Base-by-base conservation (phyloP, 257 asterid species). In the Jasminum sambac region DNA sequence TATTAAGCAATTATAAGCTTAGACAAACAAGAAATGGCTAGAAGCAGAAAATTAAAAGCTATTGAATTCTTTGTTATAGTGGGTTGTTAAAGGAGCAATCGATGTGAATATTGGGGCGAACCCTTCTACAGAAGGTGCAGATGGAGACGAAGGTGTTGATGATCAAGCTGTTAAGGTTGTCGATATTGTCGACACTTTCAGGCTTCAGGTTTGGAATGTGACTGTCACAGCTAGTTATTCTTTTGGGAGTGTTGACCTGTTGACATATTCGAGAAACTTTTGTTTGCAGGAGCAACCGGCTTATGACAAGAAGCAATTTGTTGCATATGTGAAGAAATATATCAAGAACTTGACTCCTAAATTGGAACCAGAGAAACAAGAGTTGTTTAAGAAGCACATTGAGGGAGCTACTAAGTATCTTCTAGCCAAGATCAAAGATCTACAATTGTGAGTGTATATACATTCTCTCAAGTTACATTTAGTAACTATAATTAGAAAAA, bases 91-190 rank as follows among this genome's bases (percentile, higher is more conserved):
- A 71, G 96, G 93, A 5, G 86, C 93, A 2, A 64, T 83, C 26
- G 66, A 78, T 68, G 88, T 87, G 9, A 79, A 89, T 55, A 87
- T 85, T 61, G 91, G 96, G 34, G 96, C 91, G 5, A 89, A 89
- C 66, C 93, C 96, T 26, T 89, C 90, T 5, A 87, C 95, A 0
- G 95, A 88, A 76, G 92, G 90, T n/a, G 87, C 68, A 0, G 91
- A 72, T 0, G 90, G 78, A 21, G 92, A 86, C 17, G 92, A 88
- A 76, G 87, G 89, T 0, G 92, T 88, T 2, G 85, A 86, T 2
- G 92, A 86, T 67, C 79, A 78, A 77, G 83, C 84, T 5, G 81
- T 71, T 5, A 86, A 82, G 80, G 95, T 88, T 16, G 90, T 88
- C 0, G 90, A 86, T 64, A 81, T 88, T 36, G 83, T 83, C 1